These are phyloP conservation scores for Claviceps sorghi DNA, from an alignment of 2,329 filamentous ascomycete genomes.

Conservation along the genomic window DNA sequence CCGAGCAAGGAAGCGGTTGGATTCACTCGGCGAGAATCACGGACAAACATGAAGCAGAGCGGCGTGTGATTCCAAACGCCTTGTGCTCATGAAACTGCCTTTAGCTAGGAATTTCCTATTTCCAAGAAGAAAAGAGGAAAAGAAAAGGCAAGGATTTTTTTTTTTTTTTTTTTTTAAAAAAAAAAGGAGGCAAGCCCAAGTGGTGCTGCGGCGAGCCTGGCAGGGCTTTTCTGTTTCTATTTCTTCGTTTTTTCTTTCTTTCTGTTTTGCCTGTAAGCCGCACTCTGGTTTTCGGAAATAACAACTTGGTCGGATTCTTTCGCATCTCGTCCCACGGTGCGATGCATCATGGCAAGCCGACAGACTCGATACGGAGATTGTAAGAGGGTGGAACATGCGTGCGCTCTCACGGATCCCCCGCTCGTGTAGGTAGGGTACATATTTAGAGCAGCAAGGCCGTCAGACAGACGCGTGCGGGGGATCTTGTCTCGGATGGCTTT, in stretches of 20 bases:
- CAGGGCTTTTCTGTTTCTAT: no score
- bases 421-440: not conserved
- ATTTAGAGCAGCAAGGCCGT: not conserved
- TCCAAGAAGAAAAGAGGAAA: no score
- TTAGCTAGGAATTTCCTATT: no score
- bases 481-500: not conserved
- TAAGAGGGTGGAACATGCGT: not conserved
- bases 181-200: not conserved
- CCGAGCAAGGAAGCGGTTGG: no score
- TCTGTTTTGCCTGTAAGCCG: not conserved
- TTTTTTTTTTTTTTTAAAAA: no score
- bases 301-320: not conserved
- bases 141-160: no score
- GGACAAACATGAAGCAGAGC: no score
- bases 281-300: not conserved
- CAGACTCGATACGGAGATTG: not conserved
- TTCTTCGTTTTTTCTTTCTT: not conserved
- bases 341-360: not conserved
- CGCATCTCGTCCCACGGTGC: not conserved
- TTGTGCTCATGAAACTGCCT: no score
- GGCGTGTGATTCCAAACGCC: no score
- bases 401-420: not conserved
- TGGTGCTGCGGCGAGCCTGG: no score
- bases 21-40: no score
- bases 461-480: not conserved